Percentiles rank a stretch among this genome's conserved stretches.
phyloP scores from a whole-genome alignment of 2,329 filamentous ascomycete species.

The Curvularia hawaiiensis region DNA sequence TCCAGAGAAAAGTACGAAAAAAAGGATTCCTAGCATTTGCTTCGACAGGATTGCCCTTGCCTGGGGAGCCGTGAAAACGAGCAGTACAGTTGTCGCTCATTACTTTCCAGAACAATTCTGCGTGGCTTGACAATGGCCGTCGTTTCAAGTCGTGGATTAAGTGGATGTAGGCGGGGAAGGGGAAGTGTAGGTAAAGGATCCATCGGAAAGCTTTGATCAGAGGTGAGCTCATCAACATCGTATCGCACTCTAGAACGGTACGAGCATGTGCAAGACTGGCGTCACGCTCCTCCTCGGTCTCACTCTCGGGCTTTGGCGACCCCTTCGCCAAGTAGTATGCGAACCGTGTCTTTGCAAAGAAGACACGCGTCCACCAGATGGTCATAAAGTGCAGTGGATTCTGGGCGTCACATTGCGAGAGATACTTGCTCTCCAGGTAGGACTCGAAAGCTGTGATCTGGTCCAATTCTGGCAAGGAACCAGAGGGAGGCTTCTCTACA shows the following conservation, averaged over 20 bases:
- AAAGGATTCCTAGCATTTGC: slow-evolving; percentile 28
- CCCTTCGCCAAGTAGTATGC: slow-evolving; percentile 53
- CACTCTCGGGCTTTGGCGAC: slow-evolving; percentile 25
- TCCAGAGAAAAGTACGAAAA: slow-evolving; percentile 54
- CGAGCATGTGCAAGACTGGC: slow-evolving; percentile 42
- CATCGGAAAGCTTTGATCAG: slow-evolving; percentile 51
- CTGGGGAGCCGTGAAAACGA: slow-evolving; percentile 33
- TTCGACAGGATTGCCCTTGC: slow-evolving; percentile 23
- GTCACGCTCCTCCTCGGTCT: slow-evolving; percentile 31
- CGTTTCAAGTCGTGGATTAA: slow-evolving; percentile 51
- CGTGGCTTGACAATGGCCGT: slow-evolving; percentile 44
- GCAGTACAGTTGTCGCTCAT: slow-evolving; percentile 55
- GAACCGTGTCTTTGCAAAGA: slow-evolving; percentile 57
- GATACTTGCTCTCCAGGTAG: slow-evolving; percentile 47
- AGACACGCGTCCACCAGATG: slow-evolving; percentile 51
- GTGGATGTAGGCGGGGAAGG: slow-evolving; percentile 56
- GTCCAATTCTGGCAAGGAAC: slow-evolving; percentile 20
- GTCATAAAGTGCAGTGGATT: slow-evolving; percentile 52
- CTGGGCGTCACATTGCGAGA: slow-evolving; percentile 38
- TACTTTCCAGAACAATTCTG: slow-evolving; percentile 49
- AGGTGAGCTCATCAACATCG: slow-evolving; percentile 51
- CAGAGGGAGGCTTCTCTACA: slow-evolving; percentile 29
- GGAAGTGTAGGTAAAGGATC: slow-evolving; percentile 54
- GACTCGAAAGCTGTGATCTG: slow-evolving; percentile 46
- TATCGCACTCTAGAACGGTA: slow-evolving; percentile 54